Percentiles rank a stretch among this genome's conserved stretches.
These are phyloP conservation scores for Nowakowskiella sp. DNA, from an alignment of 192 early-diverging fungal genomes.

Conservation along the genomic window DNA sequence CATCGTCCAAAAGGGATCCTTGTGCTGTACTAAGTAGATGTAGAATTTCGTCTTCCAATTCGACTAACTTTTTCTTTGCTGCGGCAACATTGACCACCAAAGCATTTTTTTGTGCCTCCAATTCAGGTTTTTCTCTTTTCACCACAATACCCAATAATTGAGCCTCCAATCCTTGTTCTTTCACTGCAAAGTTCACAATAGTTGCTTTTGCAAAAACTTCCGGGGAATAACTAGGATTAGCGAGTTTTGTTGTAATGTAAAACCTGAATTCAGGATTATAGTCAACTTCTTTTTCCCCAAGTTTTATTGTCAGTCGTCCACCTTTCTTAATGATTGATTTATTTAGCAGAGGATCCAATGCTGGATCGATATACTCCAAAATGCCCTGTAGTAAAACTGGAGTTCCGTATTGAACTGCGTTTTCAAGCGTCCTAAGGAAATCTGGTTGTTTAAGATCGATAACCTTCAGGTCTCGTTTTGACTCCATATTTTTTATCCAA, in stretches of 20 bases:
- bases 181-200: constrained; percentile 57
- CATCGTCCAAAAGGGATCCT: constrained; percentile 55
- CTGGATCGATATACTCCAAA: constrained; percentile 44
- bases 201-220: constrained; percentile 59
- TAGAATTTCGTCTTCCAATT: constrained; percentile 55
- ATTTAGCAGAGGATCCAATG: constrained; percentile 50
- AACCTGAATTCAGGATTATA: constrained; percentile 55
- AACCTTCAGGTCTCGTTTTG: constrained; percentile 45
- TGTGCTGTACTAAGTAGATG: constrained; percentile 54
- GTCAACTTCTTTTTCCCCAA: constrained; percentile 56
- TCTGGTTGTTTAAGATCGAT: constrained; percentile 51
- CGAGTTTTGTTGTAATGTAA: constrained; percentile 53
- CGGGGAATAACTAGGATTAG: constrained; percentile 51
- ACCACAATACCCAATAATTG: constrained; percentile 54
- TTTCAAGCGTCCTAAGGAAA: constrained; percentile 49
- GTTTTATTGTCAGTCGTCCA: constrained; percentile 39
- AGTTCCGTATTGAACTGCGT: constrained; percentile 47
- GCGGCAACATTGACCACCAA: constrained; percentile 51
- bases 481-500: constrained; percentile 58
- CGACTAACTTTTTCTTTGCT: constrained; percentile 49
- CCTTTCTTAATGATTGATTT: constrained; percentile 53
- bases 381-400: constrained; percentile 52
- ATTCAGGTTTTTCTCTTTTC: constrained; percentile 46
- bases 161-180: constrained; percentile 54
- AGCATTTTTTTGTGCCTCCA: constrained; percentile 53